These are phyloP conservation scores for Hymenoscyphus scutula DNA, from an alignment of 2,329 filamentous ascomycete species.

Conservation along the genomic window DNA sequence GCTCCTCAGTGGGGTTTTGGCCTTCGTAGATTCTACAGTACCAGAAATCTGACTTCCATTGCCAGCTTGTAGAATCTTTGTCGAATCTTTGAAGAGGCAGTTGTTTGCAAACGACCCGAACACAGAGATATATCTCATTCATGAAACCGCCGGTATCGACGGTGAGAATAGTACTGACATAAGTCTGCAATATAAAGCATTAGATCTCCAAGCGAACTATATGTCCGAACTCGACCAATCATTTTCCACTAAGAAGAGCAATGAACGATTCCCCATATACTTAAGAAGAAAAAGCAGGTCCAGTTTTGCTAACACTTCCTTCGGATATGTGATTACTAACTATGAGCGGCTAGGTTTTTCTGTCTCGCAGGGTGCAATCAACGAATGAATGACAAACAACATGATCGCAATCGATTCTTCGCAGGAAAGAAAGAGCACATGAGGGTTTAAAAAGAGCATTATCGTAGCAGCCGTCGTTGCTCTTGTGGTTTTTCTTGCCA, in stretches of 20 bases:
- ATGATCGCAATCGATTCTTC: background rate
- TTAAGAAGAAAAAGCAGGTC: background rate
- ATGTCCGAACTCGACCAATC: constrained; percentile 6
- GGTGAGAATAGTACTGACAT: constrained; percentile 8
- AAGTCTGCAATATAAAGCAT: constrained; percentile 10
- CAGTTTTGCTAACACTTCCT: background rate
- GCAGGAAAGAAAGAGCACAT: background rate
- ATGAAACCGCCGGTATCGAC: background rate
- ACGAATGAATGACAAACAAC: background rate
- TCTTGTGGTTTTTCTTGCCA: background rate
- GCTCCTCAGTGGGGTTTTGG: constrained; percentile 29
- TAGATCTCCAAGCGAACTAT: constrained; percentile 10
- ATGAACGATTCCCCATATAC: constrained; percentile 8
- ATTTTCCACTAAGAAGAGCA: constrained; percentile 12
- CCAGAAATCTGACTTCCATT: constrained; percentile 38
- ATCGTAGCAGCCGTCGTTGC: background rate
- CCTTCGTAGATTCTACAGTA: constrained; percentile 35
- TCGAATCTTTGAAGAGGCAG: constrained; percentile 36
- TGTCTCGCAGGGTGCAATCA: constrained; percentile 2
- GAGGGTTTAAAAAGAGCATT: background rate
- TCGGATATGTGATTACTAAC: constrained; percentile 4
- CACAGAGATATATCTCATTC: constrained; percentile 8
- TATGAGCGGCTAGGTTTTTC: constrained; percentile 4
- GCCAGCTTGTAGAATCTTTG: constrained; percentile 37
- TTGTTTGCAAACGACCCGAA: constrained; percentile 19